Base-by-base conservation (phyloP, 305 asterid species). In the Andrographis paniculata region DNA sequence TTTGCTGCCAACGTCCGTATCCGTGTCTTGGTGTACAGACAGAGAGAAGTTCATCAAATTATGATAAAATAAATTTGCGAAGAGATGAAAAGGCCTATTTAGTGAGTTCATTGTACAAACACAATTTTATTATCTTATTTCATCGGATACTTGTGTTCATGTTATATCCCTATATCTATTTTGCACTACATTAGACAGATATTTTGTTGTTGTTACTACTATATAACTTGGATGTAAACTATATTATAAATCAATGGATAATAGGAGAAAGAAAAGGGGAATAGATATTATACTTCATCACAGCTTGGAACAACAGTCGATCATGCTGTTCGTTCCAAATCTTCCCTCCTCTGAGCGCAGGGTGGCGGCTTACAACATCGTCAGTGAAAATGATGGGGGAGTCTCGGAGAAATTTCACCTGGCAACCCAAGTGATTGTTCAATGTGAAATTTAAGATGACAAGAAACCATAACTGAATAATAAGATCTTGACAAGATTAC, bases 1-100 rank as follows among this genome's bases (percentile, higher is more conserved):
- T 75, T 43, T 96, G 78, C 76, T 91, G 96, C 99, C 99, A 91
- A 77, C 95, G 84, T 63, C 99, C 99, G 59, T 87, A 91, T 39
- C 99, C 99, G 70, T 91, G 99, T 58, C 99, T 87, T 56, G 57
- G 69, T 42, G 53, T 54, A 60, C 37, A 59, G 38, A 63, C n/a
- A n/a, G n/a, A n/a, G n/a, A n/a, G 46, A 45, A 68, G 65, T 41
- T 23, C 51, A 44, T 36, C 19, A 52, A 35, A 45, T 33, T 36
- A 62, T 45, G 55, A 27, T 40, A 39, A 16, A 35, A 33, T 45
- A 30, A 37, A 42, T 36, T 64, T n/a, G n/a, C n/a, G n/a, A 42
- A 48, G 38, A 53, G 41, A 39, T 40, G 17, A 35, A 27, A 41
- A 23, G 45, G 45, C 35, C n/a, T 22, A 42, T 17, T 56, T 53